These are phyloP conservation scores for Uromyces viciae-fabae DNA, from an alignment of 1,284 basidiomycete genomes.

Conservation along the genomic window DNA sequence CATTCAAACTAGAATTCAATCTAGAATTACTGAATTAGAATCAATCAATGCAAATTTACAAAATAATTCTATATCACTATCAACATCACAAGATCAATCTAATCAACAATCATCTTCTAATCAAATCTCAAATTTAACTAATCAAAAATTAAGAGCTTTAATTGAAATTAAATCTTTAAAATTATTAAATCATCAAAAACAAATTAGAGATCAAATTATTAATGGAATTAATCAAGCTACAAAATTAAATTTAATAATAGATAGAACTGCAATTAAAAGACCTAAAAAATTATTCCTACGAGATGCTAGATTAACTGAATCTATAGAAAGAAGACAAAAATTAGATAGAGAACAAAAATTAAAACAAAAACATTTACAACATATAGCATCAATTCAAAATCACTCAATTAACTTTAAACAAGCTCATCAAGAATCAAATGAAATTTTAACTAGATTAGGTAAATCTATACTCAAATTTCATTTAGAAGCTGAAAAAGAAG, in stretches of 20 bases:
- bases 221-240: slow-evolving; percentile 83
- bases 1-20: slow-evolving; percentile 81
- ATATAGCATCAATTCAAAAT: slow-evolving; percentile 78
- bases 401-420: slow-evolving; percentile 75
- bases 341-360: slow-evolving; percentile 86
- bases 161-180: slow-evolving; percentile 94
- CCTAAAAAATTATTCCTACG: slow-evolving; percentile 80
- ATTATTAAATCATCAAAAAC: slow-evolving; percentile 82
- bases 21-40: slow-evolving; percentile 86
- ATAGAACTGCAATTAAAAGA: slow-evolving; percentile 85
- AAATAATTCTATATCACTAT: slow-evolving; percentile 58
- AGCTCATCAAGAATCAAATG: slow-evolving; percentile 59
- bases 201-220: slow-evolving; percentile 78
- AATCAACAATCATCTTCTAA: slow-evolving; percentile 55
- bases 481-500: slow-evolving; percentile 57
- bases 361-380: slow-evolving; percentile 93
- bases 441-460: slow-evolving; percentile 52
- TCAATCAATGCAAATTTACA: slow-evolving; percentile 70
- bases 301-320: slow-evolving; percentile 85
- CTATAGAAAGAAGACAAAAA: slow-evolving; percentile 84
- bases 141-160: slow-evolving; percentile 72
- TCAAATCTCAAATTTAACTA: slow-evolving; percentile 49
- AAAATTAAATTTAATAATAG: slow-evolving; percentile 71
- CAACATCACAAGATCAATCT: slow-evolving; percentile 54
- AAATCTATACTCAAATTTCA: slow-evolving; percentile 57